A percentile compares a stretch with the other conserved stretches of the same genome.
These are phyloP conservation scores for Phytophthora uliginosa DNA, from an alignment of 352 stramenopile species.

Conservation along the genomic window DNA sequence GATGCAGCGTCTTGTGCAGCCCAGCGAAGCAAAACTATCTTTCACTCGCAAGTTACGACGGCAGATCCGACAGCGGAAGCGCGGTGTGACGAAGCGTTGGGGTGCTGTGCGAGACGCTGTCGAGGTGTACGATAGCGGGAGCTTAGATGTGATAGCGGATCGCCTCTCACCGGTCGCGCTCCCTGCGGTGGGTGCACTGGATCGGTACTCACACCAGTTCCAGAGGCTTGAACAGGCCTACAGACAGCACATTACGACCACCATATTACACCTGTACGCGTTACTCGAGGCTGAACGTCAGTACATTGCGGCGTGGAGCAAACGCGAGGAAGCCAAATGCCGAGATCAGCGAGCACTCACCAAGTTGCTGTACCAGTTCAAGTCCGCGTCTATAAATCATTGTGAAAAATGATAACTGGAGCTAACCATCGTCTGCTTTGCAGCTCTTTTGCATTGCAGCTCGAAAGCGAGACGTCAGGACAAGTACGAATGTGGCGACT, in stretches of 20 bases:
- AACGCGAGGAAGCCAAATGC: conserved; percentile 36
- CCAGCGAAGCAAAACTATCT: conserved; percentile 38
- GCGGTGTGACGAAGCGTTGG: conserved; percentile 10
- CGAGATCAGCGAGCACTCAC: conserved; percentile 41
- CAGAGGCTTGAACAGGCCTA: conserved; percentile 40
- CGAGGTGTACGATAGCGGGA: neutral
- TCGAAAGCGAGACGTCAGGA: conserved; percentile 69
- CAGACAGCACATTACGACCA: conserved; percentile 39
- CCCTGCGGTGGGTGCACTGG: conserved; percentile 10
- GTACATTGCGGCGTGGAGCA: conserved; percentile 49
- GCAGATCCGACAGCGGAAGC: conserved; percentile 21
- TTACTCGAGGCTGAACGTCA: conserved; percentile 58
- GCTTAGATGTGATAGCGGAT: neutral
- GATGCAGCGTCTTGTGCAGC: conserved; percentile 25
- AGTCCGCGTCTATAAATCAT: conserved; percentile 32
- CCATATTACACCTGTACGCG: conserved; percentile 55
- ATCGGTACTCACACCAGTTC: conserved; percentile 40
- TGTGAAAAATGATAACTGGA: neutral
- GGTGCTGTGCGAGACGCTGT: conserved; percentile 11
- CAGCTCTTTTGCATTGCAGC: conserved; percentile 71
- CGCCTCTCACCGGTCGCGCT: conserved; percentile 6
- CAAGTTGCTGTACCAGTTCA: conserved; percentile 58
- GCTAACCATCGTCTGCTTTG: neutral
- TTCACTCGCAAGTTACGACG: conserved; percentile 24
- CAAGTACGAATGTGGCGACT: conserved; percentile 68